Conservation (phyloP, 306 rosid species). For the Erythrophleum fordii region DNA sequence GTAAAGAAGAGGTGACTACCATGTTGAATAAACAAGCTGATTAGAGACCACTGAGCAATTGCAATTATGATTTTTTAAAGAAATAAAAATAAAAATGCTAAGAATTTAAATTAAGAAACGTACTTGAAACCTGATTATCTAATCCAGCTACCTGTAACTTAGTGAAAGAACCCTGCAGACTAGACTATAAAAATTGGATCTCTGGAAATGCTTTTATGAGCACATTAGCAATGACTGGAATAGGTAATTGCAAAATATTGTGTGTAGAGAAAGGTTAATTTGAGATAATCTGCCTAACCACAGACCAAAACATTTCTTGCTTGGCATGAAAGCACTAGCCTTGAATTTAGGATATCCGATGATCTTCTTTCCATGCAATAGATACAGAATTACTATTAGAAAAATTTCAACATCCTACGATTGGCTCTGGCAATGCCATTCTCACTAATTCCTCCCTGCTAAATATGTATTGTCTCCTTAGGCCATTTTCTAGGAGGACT, state of each 20-base stretch:
- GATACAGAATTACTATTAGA: not conserved
- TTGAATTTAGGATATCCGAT: not conserved
- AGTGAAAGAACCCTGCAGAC: not conserved
- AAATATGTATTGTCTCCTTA: too few species aligned
- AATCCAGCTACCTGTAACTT: too few species aligned
- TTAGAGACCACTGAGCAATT: too few species aligned
- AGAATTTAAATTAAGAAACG: too few species aligned
- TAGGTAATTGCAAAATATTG: not conserved
- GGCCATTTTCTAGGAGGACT: not conserved
- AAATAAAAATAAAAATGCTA: too few species aligned
- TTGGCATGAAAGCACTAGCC: not conserved
- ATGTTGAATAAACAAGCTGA: too few species aligned
- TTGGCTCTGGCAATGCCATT: not conserved
- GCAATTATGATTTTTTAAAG: too few species aligned
- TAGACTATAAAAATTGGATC: not conserved
- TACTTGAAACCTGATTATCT: too few species aligned
- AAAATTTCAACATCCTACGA: constrained; percentile 19
- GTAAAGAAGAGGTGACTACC: too few species aligned
- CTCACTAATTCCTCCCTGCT: not conserved
- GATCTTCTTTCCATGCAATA: not conserved
- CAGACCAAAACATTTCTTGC: not conserved
- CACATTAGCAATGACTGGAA: not conserved
- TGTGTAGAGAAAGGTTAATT: not conserved
- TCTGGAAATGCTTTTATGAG: not conserved
- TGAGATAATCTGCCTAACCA: constrained; percentile 8